A percentile compares a stretch with the other conserved stretches of the same genome.
phyloP scores from a whole-genome alignment of 176 grass and related monocot genomes.

The Phoenix roebelenii region DNA sequence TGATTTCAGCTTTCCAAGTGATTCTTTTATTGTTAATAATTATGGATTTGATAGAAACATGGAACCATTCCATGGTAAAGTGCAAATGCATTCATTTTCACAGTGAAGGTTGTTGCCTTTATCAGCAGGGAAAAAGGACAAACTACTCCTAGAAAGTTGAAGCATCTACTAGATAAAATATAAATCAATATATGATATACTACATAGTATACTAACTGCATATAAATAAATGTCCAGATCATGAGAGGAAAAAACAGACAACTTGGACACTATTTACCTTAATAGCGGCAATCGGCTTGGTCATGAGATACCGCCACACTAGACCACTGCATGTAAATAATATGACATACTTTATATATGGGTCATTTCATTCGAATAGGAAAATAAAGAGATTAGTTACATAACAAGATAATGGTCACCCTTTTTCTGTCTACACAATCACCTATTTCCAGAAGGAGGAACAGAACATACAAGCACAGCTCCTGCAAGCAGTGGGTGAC shows the following conservation, averaged over 20 bases:
- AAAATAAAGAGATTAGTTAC: slow-evolving; percentile 1
- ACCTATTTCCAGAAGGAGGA: slow-evolving; percentile 92
- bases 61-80: too few relatives aligned
- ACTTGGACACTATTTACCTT: slow-evolving; percentile 40
- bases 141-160: too few relatives aligned
- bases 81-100: too few relatives aligned
- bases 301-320: slow-evolving; percentile 82
- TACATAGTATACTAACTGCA: too few relatives aligned
- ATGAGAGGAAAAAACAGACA: slow-evolving; percentile 8
- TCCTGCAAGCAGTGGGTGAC: slow-evolving; percentile 51
- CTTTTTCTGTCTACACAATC: not conserved
- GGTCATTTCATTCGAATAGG: slow-evolving; percentile 21
- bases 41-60: too few relatives aligned
- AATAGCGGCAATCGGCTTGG: slow-evolving; percentile 68
- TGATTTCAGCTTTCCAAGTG: too few relatives aligned
- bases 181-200: too few relatives aligned
- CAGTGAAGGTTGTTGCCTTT: too few relatives aligned
- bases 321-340: slow-evolving; percentile 43
- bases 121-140: too few relatives aligned
- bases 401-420: not conserved
- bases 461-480: slow-evolving; percentile 80
- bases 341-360: not conserved
- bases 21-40: too few relatives aligned
- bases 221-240: too few relatives aligned
- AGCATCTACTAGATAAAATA: too few relatives aligned